These are phyloP conservation scores for Chenopodium album DNA, from an alignment of 148 eudicot genomes.

Conservation along the genomic window DNA sequence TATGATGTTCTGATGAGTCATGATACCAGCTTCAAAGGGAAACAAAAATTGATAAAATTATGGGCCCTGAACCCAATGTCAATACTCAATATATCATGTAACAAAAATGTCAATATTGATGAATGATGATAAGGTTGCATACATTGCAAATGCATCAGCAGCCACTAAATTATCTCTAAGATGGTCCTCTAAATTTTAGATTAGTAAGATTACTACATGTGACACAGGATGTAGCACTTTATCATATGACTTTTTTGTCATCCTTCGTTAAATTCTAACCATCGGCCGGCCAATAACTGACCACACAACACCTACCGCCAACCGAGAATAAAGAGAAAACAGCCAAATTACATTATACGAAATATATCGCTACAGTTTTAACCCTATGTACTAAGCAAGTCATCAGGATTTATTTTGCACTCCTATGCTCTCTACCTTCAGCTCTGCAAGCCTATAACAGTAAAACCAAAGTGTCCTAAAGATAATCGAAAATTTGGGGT, in stretches of 20 bases:
- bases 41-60: constrained; percentile 7
- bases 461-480: too few species aligned
- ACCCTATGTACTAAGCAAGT: too few species aligned
- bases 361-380: too few species aligned
- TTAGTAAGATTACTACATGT: neutral
- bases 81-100: neutral
- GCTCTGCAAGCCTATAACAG: neutral
- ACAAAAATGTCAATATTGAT: neutral
- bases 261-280: neutral
- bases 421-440: neutral
- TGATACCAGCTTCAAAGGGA: neutral
- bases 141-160: constrained; percentile 19
- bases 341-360: too few species aligned
- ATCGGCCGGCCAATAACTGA: constrained; percentile 14
- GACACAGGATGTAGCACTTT: neutral
- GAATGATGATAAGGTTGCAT: neutral
- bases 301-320: constrained; percentile 17
- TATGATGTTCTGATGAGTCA: too few species aligned
- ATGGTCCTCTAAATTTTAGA: constrained; percentile 17
- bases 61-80: constrained; percentile 11
- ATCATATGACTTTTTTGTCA: constrained; percentile 5
- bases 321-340: too few species aligned
- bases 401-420: too few species aligned
- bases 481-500: too few species aligned
- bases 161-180: constrained; percentile 12